These are phyloP conservation scores for Malus sylvestris DNA, from an alignment of 306 rosid species.

Conservation along the genomic window DNA sequence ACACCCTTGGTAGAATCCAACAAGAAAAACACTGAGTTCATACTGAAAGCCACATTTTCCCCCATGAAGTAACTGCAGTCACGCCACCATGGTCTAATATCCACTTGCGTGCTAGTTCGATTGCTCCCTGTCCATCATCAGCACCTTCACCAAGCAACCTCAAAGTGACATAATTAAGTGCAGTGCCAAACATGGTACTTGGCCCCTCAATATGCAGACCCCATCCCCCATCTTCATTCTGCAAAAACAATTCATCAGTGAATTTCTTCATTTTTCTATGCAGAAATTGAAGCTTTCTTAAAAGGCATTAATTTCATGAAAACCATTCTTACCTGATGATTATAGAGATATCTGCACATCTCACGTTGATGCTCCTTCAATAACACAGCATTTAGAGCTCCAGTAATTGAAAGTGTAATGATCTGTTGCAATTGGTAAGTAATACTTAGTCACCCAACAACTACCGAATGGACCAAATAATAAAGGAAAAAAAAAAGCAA, in stretches of 20 bases:
- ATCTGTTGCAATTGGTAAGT: conserved; percentile 15
- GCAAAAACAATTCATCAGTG: not conserved
- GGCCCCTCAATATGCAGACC: conserved; percentile 39
- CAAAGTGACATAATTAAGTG: conserved; percentile 21
- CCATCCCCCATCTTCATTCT: conserved; percentile 40
- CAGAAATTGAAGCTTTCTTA: not conserved
- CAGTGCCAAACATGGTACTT: conserved; percentile 34
- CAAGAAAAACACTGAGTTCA: not conserved
- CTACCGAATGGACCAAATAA: not conserved
- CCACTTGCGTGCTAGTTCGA: conserved; percentile 24
- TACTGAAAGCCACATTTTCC: conserved; percentile 40
- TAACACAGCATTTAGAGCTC: conserved; percentile 30
- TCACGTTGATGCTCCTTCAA: conserved; percentile 21
- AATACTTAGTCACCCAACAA: not conserved
- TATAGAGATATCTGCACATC: conserved; percentile 31
- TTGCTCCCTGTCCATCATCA: conserved; percentile 23
- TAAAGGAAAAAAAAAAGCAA: not conserved
- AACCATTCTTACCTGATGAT: conserved; percentile 31
- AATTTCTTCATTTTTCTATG: not conserved
- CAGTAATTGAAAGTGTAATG: conserved; percentile 30
- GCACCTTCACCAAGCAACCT: conserved; percentile 27
- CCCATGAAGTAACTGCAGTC: conserved; percentile 27
- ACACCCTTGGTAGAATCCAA: not conserved
- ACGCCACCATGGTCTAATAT: conserved; percentile 32
- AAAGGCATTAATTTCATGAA: not conserved